phyloP scores from a whole-genome alignment of 1,139 yeast genomes.

The Chernovozyma aurita region DNA sequence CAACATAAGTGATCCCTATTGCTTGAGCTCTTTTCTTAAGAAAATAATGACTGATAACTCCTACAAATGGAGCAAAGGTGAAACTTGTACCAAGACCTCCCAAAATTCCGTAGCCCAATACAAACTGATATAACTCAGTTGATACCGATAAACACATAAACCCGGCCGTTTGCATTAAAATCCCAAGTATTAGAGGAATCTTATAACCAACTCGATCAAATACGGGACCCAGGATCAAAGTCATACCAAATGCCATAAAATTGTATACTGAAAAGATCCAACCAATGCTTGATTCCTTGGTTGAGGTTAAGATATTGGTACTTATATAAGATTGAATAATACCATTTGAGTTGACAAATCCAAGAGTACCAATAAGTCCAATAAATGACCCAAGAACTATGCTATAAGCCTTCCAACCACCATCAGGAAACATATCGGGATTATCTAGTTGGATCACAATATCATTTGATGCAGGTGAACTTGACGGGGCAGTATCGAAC shows the following conservation, averaged over 20 bases:
- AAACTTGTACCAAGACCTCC: slow-evolving; percentile 23
- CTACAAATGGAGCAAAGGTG: slow-evolving; percentile 22
- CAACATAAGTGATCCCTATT: slow-evolving; percentile 22
- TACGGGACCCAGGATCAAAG: slow-evolving; percentile 22
- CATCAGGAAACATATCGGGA: slow-evolving; percentile 23
- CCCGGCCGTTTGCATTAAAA: slow-evolving; percentile 17
- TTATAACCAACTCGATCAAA: slow-evolving; percentile 22
- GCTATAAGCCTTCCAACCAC: slow-evolving; percentile 18
- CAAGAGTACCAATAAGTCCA: slow-evolving; percentile 23
- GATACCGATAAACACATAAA: slow-evolving; percentile 20
- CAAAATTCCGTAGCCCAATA: slow-evolving; percentile 18
- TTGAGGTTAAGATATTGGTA: slow-evolving; percentile 14
- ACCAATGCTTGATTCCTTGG: slow-evolving; percentile 21
- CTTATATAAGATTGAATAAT: slow-evolving; percentile 23
- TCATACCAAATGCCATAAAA: slow-evolving; percentile 24
- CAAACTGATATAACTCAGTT: slow-evolving; percentile 21
- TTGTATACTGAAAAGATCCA: slow-evolving; percentile 33
- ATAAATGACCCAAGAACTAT: slow-evolving; percentile 22
- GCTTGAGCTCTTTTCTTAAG: slow-evolving; percentile 19
- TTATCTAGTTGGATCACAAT: slow-evolving; percentile 10
- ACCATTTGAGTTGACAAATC: slow-evolving; percentile 26
- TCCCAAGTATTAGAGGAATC: slow-evolving; percentile 16
- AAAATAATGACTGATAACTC: slow-evolving; percentile 22
- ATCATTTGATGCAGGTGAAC: not conserved
- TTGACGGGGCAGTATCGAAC: not conserved